These are phyloP conservation scores for Chlorokybus atmophyticus DNA, from an alignment of 139 green algal species.

Conservation along the genomic window DNA sequence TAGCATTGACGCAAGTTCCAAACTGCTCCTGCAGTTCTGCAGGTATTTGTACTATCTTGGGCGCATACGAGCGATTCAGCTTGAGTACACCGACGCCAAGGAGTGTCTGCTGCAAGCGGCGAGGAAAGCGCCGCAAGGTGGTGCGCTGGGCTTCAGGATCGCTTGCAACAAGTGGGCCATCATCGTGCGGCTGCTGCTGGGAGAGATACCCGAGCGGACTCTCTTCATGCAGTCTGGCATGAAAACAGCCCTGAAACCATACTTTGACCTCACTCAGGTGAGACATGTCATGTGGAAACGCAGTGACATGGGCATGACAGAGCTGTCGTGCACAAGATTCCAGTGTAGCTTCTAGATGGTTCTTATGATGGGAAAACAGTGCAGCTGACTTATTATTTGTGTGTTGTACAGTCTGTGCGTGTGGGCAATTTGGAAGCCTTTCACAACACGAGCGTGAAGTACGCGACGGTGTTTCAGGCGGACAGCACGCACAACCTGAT, in stretches of 20 bases:
- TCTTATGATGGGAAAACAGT: too few relatives aligned
- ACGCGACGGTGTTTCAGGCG: conserved; percentile 46
- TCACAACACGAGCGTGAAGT: conserved; percentile 38
- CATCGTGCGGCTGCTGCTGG: conserved; percentile 85
- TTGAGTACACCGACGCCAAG: conserved; percentile 93
- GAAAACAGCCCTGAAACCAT: conserved; percentile 53
- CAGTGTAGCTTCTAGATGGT: too few relatives aligned
- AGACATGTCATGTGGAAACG: too few relatives aligned
- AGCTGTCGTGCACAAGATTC: too few relatives aligned
- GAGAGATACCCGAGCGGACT: conserved; percentile 82
- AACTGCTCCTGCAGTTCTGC: conserved; percentile 54
- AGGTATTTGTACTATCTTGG: conserved; percentile 93
- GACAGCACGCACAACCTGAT: conserved; percentile 79
- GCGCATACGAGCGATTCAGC: conserved; percentile 80
- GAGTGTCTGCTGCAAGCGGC: conserved; percentile 82
- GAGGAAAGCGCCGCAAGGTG: conserved; percentile 59
- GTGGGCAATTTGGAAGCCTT: conserved; percentile 71
- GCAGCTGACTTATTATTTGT: too few relatives aligned
- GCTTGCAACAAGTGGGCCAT: conserved; percentile 77
- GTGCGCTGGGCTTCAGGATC: conserved; percentile 73
- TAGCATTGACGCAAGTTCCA: neutral
- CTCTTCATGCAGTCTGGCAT: conserved; percentile 53
- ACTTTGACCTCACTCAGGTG: conserved; percentile 68
- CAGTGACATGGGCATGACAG: too few relatives aligned
- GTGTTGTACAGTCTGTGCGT: conserved; percentile 62